A percentile compares a stretch with the other conserved stretches of the same genome.
phyloP scores from a whole-genome alignment of 495 filamentous ascomycete species.

The Aspergillus bertholletiae region DNA sequence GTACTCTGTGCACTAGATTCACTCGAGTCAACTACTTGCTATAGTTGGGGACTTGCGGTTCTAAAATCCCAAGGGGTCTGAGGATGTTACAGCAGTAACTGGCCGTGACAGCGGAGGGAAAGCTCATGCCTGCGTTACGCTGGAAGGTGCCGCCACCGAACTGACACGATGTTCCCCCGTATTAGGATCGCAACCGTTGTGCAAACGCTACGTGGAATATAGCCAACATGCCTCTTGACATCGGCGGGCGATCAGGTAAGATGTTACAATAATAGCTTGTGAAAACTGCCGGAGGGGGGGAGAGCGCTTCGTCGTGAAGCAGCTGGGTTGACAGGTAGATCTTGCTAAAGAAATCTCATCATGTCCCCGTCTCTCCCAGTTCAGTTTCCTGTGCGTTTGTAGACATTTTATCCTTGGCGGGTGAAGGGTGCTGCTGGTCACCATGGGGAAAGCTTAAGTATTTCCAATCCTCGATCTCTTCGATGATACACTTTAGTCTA shows the following conservation, averaged over 20 bases:
- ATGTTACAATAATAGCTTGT: no score
- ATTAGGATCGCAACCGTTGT: neutral
- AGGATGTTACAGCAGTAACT: neutral
- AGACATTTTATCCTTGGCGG: neutral
- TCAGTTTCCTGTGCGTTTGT: neutral
- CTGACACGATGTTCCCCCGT: no score
- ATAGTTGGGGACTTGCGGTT: neutral
- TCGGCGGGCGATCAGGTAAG: no score
- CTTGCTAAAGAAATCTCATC: neutral
- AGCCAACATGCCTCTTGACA: neutral
- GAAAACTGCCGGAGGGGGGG: no score
- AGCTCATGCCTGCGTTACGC: no score
- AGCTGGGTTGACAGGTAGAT: neutral
- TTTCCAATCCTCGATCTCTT: conserved; percentile 94
- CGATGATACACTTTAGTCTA: conserved; percentile 80
- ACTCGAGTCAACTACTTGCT: neutral
- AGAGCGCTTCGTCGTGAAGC: no score
- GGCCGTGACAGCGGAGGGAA: neutral
- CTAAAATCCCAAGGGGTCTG: neutral
- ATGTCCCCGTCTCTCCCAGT: neutral
- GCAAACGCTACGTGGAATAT: neutral
- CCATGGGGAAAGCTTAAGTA: conserved; percentile 59
- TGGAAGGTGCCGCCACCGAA: no score
- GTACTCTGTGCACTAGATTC: neutral
- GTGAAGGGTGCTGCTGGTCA: conserved; percentile 17